Conservation (phyloP, 352 stramenopile species). For the Phytophthora pluvialis region DNA sequence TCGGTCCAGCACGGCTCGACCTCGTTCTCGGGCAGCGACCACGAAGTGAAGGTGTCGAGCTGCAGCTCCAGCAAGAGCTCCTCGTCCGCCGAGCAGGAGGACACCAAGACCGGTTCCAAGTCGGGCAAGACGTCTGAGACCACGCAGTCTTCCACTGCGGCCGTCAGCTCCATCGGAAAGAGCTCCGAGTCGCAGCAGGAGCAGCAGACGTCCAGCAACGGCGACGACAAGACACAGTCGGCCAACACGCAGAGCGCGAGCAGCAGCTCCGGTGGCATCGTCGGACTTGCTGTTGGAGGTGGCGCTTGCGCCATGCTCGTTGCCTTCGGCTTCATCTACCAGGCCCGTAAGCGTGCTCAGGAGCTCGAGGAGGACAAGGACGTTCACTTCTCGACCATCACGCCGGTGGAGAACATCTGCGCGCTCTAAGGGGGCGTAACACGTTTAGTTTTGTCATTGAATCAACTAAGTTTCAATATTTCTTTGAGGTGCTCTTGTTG, state of each 20-base stretch:
- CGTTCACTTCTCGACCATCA: conserved; percentile 53
- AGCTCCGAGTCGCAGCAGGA: conserved; percentile 35
- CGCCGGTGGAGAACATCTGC: conserved; percentile 58
- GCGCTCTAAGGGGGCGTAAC: conserved; percentile 45
- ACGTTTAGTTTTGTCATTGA: conserved; percentile 21
- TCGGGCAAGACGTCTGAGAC: conserved; percentile 27
- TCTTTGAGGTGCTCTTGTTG: conserved; percentile 17
- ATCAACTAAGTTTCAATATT: conserved; percentile 31
- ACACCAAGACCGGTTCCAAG: conserved; percentile 29
- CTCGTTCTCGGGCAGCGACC: conserved; percentile 21
- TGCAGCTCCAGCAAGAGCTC: conserved; percentile 23
- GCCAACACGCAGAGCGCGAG: conserved; percentile 51
- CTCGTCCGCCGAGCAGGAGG: conserved; percentile 18
- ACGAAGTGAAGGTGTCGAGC: conserved; percentile 31
- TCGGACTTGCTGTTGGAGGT: conserved; percentile 38
- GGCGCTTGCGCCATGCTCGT: conserved; percentile 50
- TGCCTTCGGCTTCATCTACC: conserved; percentile 84
- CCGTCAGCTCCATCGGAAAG: conserved; percentile 33
- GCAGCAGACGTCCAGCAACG: conserved; percentile 30
- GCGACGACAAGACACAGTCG: conserved; percentile 31
- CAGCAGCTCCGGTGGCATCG: conserved; percentile 10
- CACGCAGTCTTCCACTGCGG: conserved; percentile 26
- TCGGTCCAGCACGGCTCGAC: conserved; percentile 13
- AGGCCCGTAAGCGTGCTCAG: conserved; percentile 68
- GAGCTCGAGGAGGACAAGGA: conserved; percentile 69